Evolutionary conservation across 345 rosid genomes (phyloP).

Genomic region (Toxicodendron radicans): DNA sequence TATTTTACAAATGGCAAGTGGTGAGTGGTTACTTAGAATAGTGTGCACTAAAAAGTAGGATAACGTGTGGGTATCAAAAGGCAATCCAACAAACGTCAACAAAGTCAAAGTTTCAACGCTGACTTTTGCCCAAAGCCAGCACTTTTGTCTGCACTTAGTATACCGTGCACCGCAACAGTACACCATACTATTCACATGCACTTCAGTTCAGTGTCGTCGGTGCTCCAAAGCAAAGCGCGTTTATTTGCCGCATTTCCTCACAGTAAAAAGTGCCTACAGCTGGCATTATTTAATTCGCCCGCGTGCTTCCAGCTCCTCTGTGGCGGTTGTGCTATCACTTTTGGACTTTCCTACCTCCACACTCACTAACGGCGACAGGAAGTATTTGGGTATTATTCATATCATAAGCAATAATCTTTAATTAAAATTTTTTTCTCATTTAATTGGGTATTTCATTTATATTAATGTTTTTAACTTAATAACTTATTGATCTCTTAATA

Average conservation of each 20-base stretch:
- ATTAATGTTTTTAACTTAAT: too few species aligned
- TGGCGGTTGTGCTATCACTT: conserved; percentile 27
- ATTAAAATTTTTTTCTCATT: too few species aligned
- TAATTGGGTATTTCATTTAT: too few species aligned
- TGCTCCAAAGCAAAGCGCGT: conserved; percentile 10
- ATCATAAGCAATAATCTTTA: too few species aligned
- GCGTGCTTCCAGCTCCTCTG: conserved; percentile 38
- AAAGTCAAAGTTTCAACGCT: neutral
- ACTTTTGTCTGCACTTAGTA: neutral
- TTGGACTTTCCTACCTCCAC: neutral
- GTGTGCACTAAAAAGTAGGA: neutral
- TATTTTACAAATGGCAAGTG: too few species aligned
- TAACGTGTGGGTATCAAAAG: neutral
- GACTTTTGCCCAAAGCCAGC: neutral
- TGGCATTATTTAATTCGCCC: conserved; percentile 39
- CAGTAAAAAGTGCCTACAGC: neutral
- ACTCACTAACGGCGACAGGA: too few species aligned
- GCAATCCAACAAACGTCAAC: neutral
- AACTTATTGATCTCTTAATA: too few species aligned
- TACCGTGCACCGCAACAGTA: neutral
- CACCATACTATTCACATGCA: neutral
- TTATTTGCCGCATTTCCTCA: neutral
- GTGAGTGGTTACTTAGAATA: neutral
- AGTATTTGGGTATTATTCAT: too few species aligned
- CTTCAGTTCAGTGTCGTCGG: conserved; percentile 1